Evolutionary conservation across 257 asterid species (phyloP).

Genomic region (Paulownia fortunei): DNA sequence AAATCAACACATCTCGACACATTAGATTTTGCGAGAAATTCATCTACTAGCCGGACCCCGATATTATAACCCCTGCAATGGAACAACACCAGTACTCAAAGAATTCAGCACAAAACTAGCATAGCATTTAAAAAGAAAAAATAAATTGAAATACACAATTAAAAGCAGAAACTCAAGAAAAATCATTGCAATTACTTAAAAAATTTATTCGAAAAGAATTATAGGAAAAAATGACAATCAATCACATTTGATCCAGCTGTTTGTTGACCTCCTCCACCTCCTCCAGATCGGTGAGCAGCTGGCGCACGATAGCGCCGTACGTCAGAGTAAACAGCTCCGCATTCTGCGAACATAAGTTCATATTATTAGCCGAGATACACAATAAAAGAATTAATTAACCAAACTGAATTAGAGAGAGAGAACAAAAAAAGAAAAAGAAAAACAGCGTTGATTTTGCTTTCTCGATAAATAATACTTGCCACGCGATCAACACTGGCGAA

Average conservation of each 20-base stretch:
- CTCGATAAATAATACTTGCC: constrained; percentile 35
- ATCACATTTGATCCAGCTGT: constrained; percentile 94
- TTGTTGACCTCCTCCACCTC: constrained; percentile 98
- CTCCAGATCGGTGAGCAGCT: constrained; percentile 94
- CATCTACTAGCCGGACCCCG: constrained; percentile 86
- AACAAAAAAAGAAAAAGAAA: neutral
- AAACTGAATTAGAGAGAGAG: neutral
- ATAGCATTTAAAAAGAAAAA: neutral
- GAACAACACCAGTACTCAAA: constrained; percentile 16
- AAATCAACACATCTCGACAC: constrained; percentile 92
- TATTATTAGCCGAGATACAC: neutral
- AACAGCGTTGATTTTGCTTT: neutral
- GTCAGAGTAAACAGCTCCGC: constrained; percentile 94
- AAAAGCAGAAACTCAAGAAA: neutral
- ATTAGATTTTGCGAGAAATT: constrained; percentile 89
- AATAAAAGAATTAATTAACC: neutral
- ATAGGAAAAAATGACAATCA: neutral
- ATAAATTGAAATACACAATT: neutral
- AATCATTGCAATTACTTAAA: neutral
- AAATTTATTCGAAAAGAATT: neutral
- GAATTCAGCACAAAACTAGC: constrained; percentile 17
- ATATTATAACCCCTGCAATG: constrained; percentile 86
- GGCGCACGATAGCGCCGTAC: constrained; percentile 95
- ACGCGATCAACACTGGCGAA: constrained; percentile 65
- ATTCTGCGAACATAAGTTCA: constrained; percentile 50